Base-by-base conservation (phyloP, 169 alveolate species). In the Plasmodium chabaudi region DNA sequence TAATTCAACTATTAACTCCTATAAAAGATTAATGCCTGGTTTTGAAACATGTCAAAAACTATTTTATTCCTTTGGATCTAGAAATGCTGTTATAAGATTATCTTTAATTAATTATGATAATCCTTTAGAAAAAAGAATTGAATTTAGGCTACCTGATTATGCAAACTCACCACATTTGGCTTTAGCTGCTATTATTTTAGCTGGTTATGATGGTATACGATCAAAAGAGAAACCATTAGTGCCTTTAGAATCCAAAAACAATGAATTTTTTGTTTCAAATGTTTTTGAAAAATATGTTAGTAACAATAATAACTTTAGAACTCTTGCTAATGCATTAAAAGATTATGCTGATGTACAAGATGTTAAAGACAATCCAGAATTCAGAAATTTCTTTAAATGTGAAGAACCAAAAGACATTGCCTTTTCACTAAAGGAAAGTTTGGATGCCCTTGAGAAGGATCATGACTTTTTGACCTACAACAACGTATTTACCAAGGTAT, bases 151-250 rank as follows among this genome's bases (percentile, higher is more conserved):
- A 15, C 97, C 97, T 5, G 97, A 95, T 86, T 89, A 92, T 46
- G 88, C 94, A 34, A 77, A 94, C 44, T 94, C 95, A 47, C 94
- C 96, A 9, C 93, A 95, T 86, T 61, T 94, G 44, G 92, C 93
- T 42, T 82, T 94, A 12, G 93, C 97, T 9, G 96, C 97, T 61
- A 88, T 94, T 51, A 84, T 94, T 70, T 87, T 94, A 87, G 97
- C 97, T n/a, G 97, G 96, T 5, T 69, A 92, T 73, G 97, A 95
- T 77, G 97, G 97, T 10, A 91, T 95, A 19, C 67, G 57, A 68
- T 53, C 90, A 13, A 82, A 82, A 47, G 90, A 82, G 44, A 69
- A 82, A 23, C 90, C 90, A 9, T 63, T 82, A 47, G 86, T 69
- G 2, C 90, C 90, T 42, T 34, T 82, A 47, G 90, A 82, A 59